Conservation (phyloP, 768 basidiomycete genomes). For the Lactifluus hygrophoroides region DNA sequence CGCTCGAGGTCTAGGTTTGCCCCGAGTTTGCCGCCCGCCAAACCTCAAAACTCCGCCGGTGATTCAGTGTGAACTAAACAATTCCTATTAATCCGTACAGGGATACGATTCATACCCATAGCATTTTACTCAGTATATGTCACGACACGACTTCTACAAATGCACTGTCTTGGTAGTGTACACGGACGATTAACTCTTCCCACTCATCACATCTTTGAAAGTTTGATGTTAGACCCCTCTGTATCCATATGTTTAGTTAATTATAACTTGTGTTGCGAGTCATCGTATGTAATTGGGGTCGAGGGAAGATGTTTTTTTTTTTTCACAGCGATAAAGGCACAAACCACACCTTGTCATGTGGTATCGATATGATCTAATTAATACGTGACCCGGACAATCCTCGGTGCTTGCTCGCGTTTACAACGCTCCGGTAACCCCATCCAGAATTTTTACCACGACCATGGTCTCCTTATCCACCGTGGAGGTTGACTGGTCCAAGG, state of each 20-base stretch:
- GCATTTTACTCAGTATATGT: not conserved
- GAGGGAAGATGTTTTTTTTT: too few relatives aligned
- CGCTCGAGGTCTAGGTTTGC: conserved; percentile 17
- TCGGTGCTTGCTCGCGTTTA: too few relatives aligned
- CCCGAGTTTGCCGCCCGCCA: not conserved
- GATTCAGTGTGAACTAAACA: not conserved
- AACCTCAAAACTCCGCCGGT: not conserved
- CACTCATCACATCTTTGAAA: not conserved
- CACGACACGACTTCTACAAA: not conserved
- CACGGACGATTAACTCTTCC: not conserved
- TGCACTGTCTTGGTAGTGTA: too few relatives aligned
- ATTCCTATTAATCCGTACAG: not conserved
- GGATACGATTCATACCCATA: not conserved
- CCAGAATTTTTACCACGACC: not conserved
- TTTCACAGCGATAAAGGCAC: too few relatives aligned
- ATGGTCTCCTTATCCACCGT: conserved; percentile 20
- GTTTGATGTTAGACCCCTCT: not conserved
- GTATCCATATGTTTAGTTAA: too few relatives aligned
- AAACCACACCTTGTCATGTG: too few relatives aligned
- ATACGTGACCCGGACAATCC: too few relatives aligned
- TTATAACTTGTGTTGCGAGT: too few relatives aligned
- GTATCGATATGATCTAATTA: too few relatives aligned
- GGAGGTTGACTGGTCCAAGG: conserved; percentile 47
- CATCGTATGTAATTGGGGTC: too few relatives aligned
- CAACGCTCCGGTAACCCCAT: too few relatives aligned